Percentiles rank a stretch among this genome's conserved stretches.
Conservation (phyloP, 2,329 filamentous ascomycete genomes). For the Volutella citrinella region DNA sequence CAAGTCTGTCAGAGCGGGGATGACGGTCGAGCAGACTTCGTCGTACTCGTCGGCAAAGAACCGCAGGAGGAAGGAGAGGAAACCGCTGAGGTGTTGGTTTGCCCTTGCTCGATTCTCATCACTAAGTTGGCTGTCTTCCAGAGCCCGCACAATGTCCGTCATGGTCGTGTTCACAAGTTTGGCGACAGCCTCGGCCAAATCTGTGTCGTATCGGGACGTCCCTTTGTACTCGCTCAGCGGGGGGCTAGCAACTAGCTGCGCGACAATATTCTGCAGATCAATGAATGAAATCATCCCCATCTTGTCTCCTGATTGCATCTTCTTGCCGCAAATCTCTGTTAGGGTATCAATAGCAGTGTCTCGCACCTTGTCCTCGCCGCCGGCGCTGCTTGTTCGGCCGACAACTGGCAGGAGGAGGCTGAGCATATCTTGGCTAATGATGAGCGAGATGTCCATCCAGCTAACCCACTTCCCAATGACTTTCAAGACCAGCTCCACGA, state of each 20-base stretch:
- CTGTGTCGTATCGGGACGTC: conserved; percentile 87
- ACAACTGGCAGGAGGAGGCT: conserved; percentile 82
- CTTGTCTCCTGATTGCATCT: conserved; percentile 94
- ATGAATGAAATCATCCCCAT: conserved; percentile 90
- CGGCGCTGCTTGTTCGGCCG: conserved; percentile 63
- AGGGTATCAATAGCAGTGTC: conserved; percentile 92
- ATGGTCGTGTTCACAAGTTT: conserved; percentile 92
- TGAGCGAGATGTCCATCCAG: conserved; percentile 95
- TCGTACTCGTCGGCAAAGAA: conserved; percentile 99
- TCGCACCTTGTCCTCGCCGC: conserved; percentile 73
- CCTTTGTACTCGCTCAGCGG: conserved; percentile 74
- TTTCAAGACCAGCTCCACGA: conserved; percentile 85
- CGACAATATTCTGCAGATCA: conserved; percentile 80
- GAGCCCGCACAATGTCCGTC: conserved; percentile 79
- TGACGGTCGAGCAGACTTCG: conserved; percentile 94
- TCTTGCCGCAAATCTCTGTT: conserved; percentile 94
- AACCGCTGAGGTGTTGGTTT: conserved; percentile 76
- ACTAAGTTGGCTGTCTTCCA: conserved; percentile 65
- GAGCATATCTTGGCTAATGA: conserved; percentile 88
- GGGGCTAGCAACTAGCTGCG: conserved; percentile 80
- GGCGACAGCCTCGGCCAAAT: conserved; percentile 90
- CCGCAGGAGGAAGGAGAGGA: conserved; percentile 81
- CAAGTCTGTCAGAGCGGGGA: conserved; percentile 88
- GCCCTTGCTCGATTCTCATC: conserved; percentile 69
- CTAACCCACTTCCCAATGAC: conserved; percentile 97